Evolutionary conservation across 1,139 yeast species (phyloP).

Genomic region (Geotrichum macrosporum): DNA sequence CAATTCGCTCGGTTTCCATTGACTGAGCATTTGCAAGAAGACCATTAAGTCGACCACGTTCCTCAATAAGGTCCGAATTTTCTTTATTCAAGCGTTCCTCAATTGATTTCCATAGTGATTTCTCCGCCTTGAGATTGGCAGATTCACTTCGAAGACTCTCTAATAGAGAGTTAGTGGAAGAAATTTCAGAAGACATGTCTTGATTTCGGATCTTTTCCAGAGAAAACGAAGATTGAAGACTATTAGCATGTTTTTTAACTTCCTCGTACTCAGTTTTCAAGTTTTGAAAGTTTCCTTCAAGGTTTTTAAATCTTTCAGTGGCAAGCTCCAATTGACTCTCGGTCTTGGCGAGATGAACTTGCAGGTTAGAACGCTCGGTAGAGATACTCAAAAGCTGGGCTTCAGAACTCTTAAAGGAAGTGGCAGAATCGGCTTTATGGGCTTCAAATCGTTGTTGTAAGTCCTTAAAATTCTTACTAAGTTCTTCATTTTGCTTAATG

Average conservation of each 20-base stretch:
- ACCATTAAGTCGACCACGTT: conserved; percentile 56
- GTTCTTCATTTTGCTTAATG: conserved; percentile 38
- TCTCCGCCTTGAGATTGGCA: conserved; percentile 54
- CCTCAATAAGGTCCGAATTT: conserved; percentile 51
- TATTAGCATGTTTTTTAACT: conserved; percentile 42
- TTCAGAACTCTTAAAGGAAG: conserved; percentile 42
- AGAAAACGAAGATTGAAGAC: conserved; percentile 52
- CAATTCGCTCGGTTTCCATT: conserved; percentile 56
- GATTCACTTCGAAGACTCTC: conserved; percentile 42
- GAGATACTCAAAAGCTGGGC: conserved; percentile 39
- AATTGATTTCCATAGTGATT: conserved; percentile 46
- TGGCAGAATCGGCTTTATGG: conserved; percentile 43
- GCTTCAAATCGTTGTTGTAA: conserved; percentile 39
- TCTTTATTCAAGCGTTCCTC: conserved; percentile 56
- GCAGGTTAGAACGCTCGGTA: conserved; percentile 51
- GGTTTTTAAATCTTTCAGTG: conserved; percentile 43
- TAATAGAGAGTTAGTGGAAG: conserved; percentile 43
- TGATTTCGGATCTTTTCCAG: conserved; percentile 56
- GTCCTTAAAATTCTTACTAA: conserved; percentile 35
- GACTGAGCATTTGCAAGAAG: conserved; percentile 58
- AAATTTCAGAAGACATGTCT: conserved; percentile 51
- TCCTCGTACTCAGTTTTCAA: conserved; percentile 46
- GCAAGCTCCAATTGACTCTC: conserved; percentile 46
- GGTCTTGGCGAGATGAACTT: conserved; percentile 45
- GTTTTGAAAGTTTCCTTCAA: conserved; percentile 39